phyloP scores from a whole-genome alignment of 371 early-diverging fungal genomes.

The Mucor velutinosus region DNA sequence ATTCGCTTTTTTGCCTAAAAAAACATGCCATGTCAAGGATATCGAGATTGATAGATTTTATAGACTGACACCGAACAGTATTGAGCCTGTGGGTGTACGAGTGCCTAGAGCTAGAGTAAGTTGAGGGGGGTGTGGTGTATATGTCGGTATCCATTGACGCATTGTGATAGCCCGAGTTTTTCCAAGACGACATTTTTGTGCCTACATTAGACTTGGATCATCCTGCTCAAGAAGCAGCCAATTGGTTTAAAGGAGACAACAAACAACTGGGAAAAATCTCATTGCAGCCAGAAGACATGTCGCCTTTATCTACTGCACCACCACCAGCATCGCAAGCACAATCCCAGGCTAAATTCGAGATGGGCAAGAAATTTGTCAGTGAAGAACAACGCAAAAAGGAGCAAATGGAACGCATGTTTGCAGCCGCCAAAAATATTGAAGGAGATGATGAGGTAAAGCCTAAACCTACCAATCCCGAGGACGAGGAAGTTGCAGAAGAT shows the following conservation, averaged over 20 bases:
- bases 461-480: slow-evolving; percentile 18
- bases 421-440: slow-evolving; percentile 48
- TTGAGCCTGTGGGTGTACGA: slow-evolving; percentile 73
- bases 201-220: slow-evolving; percentile 61
- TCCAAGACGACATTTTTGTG: slow-evolving; percentile 87
- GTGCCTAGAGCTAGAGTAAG: slow-evolving; percentile 74
- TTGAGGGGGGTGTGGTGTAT: background rate
- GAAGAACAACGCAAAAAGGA: slow-evolving; percentile 48
- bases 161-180: slow-evolving; percentile 66
- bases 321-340: slow-evolving; percentile 39
- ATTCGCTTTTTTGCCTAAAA: slow-evolving; percentile 69
- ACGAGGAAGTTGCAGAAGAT: slow-evolving; percentile 32
- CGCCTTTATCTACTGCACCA: slow-evolving; percentile 51
- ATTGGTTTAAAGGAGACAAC: slow-evolving; percentile 60
- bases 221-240: slow-evolving; percentile 50
- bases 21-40: slow-evolving; percentile 58
- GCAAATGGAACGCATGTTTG: slow-evolving; percentile 60
- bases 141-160: background rate
- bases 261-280: slow-evolving; percentile 34
- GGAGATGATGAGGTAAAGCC: slow-evolving; percentile 46
- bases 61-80: slow-evolving; percentile 63
- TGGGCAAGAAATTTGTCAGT: slow-evolving; percentile 38
- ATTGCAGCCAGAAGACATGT: slow-evolving; percentile 65
- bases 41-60: slow-evolving; percentile 73
- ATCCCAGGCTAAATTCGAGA: slow-evolving; percentile 45